phyloP scores from a whole-genome alignment of 2,329 filamentous ascomycete species.

The Pleurostoma richardsiae region DNA sequence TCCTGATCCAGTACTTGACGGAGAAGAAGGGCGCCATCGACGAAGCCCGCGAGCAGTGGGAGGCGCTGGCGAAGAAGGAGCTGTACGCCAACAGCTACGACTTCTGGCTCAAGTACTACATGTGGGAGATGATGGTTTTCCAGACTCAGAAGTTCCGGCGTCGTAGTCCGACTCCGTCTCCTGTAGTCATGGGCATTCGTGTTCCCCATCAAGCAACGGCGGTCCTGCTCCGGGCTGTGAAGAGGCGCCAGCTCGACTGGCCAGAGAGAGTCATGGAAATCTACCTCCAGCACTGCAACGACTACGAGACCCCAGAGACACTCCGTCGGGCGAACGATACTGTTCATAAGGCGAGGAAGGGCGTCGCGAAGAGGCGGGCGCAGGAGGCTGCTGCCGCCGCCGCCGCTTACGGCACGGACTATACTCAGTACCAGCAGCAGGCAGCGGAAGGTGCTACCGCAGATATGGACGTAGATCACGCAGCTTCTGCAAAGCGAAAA shows the following conservation, averaged over 20 bases:
- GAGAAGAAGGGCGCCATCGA: slow-evolving; percentile 76
- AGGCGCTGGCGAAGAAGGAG: slow-evolving; percentile 58
- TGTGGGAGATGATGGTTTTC: slow-evolving; percentile 77
- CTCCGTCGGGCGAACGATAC: slow-evolving; percentile 70
- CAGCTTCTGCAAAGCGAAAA: slow-evolving; percentile 64
- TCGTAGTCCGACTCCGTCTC: slow-evolving; percentile 46
- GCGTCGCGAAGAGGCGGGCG: slow-evolving; percentile 58
- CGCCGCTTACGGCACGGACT: slow-evolving; percentile 38
- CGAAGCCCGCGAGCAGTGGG: slow-evolving; percentile 74
- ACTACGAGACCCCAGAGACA: slow-evolving; percentile 76
- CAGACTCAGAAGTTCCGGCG: slow-evolving; percentile 40
- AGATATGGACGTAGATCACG: slow-evolving; percentile 18
- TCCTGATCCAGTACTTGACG: slow-evolving; percentile 86
- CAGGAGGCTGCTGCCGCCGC: slow-evolving; percentile 59
- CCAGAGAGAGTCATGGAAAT: slow-evolving; percentile 72
- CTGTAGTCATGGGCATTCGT: slow-evolving; percentile 42
- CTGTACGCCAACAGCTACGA: slow-evolving; percentile 75
- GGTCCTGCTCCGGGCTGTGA: slow-evolving; percentile 68
- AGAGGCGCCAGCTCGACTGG: slow-evolving; percentile 62
- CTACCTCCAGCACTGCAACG: slow-evolving; percentile 77
- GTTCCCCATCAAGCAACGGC: slow-evolving; percentile 70
- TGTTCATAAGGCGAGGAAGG: slow-evolving; percentile 63
- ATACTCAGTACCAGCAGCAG: slow-evolving; percentile 21
- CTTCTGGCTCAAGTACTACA: slow-evolving; percentile 90
- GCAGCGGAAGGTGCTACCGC: slow-evolving; percentile 24